Base-by-base conservation (phyloP, 345 rosid species). In the Psidium guajava region DNA sequence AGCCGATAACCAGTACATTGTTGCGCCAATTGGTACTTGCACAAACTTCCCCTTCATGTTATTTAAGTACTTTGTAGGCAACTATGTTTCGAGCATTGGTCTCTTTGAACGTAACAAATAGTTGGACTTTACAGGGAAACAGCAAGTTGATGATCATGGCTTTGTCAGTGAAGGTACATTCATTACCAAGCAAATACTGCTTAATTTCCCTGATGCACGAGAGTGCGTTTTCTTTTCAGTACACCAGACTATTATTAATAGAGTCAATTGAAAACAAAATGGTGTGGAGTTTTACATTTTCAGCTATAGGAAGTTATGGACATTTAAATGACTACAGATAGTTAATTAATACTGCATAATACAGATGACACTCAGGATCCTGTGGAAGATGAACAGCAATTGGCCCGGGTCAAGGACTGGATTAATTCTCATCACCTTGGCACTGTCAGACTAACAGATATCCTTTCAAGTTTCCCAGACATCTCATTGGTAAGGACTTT, bases 331-430 rank as follows among this genome's bases (percentile, higher is more conserved):
- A 61, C 74, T 28, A 28, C 40, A 18, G 77, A 24, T 51, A 24
- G 53, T 21, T 40, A 57, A 53, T 81, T 24, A 69, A 81, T 86
- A 81, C 69, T 80, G 64, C 69, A 86, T 51, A 24, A 83, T 9
- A 77, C 88, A 93, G 98, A 93, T 88, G 89, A 89, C 87, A 96
- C 99, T 86, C 97, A 95, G 91, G 99, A 97, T 88, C 93, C 95
- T 4, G 88, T 77, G 85, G 85, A 96, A 91, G 93, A 93, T 88
- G 99, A 94, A 88, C 94, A 92, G 51, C 96, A 97, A 88, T 85
- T 94, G 85, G 89, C 85, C 82, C 93, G 95, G 89, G 97, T 96
- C 86, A 94, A 94, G 90, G 92, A 93, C 32, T 97, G 99, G 99
- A 90, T 95, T 86, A 89, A 75, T 85, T 85, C 88, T 81, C 86